A percentile compares a stretch with the other conserved stretches of the same genome.
Conservation (phyloP, 805 yeast genomes). For the Schizosaccharomyces lindneri region DNA sequence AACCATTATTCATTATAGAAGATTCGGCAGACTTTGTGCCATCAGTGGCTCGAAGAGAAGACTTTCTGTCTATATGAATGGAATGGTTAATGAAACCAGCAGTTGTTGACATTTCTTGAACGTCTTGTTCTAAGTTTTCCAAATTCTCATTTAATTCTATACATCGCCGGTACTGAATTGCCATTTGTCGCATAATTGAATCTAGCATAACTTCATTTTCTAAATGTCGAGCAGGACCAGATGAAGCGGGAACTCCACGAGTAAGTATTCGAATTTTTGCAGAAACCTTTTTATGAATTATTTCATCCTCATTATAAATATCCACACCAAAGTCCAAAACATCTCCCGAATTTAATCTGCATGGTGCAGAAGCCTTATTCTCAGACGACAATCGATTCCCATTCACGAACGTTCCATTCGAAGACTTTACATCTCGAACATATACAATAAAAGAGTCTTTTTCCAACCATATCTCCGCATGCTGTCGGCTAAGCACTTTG, state of each 20-base stretch:
- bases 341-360: slow-evolving; percentile 54
- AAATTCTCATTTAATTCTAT: not conserved
- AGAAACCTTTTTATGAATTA: slow-evolving; percentile 64
- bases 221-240: not conserved
- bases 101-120: not conserved
- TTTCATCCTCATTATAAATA: slow-evolving; percentile 25
- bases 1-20: too few relatives aligned
- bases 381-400: slow-evolving; percentile 40
- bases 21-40: too few relatives aligned
- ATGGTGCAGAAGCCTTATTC: slow-evolving; percentile 24
- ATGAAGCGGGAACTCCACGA: not conserved
- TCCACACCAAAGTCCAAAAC: slow-evolving; percentile 85
- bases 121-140: not conserved
- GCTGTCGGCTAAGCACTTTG: slow-evolving; percentile 74
- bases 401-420: slow-evolving; percentile 87
- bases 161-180: not conserved
- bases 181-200: not conserved
- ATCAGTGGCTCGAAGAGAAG: too few relatives aligned
- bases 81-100: not conserved
- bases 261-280: slow-evolving; percentile 17
- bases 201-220: not conserved
- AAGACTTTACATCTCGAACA: slow-evolving; percentile 66
- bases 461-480: slow-evolving; percentile 71
- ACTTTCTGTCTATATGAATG: too few relatives aligned
- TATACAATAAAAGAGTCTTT: slow-evolving; percentile 31